A percentile compares a stretch with the other conserved stretches of the same genome.
These are phyloP conservation scores for Diaporthe aspalathi DNA, from an alignment of 2,329 filamentous ascomycete species.

Conservation along the genomic window DNA sequence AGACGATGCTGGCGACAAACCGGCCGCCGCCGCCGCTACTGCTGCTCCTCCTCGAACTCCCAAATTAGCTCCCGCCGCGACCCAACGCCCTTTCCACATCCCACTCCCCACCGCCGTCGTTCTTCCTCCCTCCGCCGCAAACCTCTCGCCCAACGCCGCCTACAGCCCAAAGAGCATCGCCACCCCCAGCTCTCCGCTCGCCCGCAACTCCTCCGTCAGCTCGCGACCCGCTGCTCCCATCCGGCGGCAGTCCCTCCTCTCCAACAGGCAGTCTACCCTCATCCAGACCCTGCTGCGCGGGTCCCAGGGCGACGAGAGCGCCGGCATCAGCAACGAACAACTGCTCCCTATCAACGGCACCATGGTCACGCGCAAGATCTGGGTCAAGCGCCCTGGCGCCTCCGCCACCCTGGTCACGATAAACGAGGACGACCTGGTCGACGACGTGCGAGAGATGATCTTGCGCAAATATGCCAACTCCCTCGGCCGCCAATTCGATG, in stretches of 20 bases:
- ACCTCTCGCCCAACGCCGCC: conserved; percentile 38
- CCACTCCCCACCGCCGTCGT: conserved; percentile 34
- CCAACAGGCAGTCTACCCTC: conserved; percentile 56
- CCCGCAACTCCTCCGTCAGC: conserved; percentile 43
- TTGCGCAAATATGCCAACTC: conserved; percentile 95
- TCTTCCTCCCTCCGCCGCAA: conserved; percentile 39
- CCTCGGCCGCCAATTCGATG: conserved; percentile 86
- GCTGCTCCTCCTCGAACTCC: conserved; percentile 41
- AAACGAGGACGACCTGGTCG: conserved; percentile 88
- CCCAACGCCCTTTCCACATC: conserved; percentile 32
- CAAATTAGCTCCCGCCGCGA: conserved; percentile 26
- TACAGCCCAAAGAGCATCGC: conserved; percentile 39
- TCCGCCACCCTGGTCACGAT: conserved; percentile 90
- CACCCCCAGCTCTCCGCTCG: conserved; percentile 41
- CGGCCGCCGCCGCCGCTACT: conserved; percentile 41
- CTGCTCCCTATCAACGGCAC: conserved; percentile 54
- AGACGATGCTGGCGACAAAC: conserved; percentile 33
- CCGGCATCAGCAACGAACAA: conserved; percentile 48
- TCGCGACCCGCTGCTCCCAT: conserved; percentile 44
- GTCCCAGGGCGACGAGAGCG: conserved; percentile 53
- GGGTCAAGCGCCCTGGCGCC: conserved; percentile 88
- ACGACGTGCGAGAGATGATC: conserved; percentile 93
- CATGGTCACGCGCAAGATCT: conserved; percentile 84
- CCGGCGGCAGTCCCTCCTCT: conserved; percentile 59
- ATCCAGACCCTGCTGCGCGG: conserved; percentile 66